A percentile compares a stretch with the other conserved stretches of the same genome.
phyloP scores from a whole-genome alignment of 805 yeast species.

The Candida sanyiensis region DNA sequence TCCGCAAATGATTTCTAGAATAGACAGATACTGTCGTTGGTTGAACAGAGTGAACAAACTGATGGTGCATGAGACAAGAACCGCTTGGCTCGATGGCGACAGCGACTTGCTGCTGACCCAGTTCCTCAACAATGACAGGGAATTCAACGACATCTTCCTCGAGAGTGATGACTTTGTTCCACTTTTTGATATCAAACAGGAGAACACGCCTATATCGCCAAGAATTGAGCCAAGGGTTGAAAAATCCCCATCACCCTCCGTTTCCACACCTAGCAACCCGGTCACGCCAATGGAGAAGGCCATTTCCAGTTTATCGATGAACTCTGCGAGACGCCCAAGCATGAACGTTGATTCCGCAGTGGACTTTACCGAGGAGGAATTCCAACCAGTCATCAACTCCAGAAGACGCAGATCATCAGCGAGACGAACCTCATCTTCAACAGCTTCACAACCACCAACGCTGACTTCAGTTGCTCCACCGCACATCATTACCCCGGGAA shows the following conservation, averaged over 20 bases:
- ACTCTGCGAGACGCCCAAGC: conserved; percentile 11
- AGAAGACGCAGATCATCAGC: conserved; percentile 29
- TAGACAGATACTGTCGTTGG: conserved; percentile 34
- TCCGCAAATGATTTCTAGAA: conserved; percentile 14
- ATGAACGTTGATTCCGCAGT: conserved; percentile 21
- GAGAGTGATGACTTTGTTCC: conserved; percentile 33
- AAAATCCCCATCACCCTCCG: conserved; percentile 11
- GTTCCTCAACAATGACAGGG: conserved; percentile 31
- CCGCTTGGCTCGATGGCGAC: conserved; percentile 29
- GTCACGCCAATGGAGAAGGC: conserved; percentile 3
- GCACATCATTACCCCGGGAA: too few relatives aligned
- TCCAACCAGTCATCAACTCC: conserved; percentile 30
- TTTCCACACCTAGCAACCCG: neutral
- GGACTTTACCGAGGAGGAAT: conserved; percentile 27
- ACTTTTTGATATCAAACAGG: conserved; percentile 28
- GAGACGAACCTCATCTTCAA: conserved; percentile 12
- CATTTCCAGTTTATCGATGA: conserved; percentile 3
- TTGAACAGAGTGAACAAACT: conserved; percentile 25
- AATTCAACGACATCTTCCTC: conserved; percentile 38
- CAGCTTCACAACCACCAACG: conserved; percentile 1
- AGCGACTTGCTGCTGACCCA: conserved; percentile 27
- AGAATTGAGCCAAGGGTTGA: conserved; percentile 13
- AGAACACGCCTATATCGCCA: conserved; percentile 13
- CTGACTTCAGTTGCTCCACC: too few relatives aligned
- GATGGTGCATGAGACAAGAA: conserved; percentile 8